Evolutionary conservation across 108 stramenopile species (phyloP), one percentile per base, ranked within the genome.

Genomic region (Skeletonema marinoi): DNA sequence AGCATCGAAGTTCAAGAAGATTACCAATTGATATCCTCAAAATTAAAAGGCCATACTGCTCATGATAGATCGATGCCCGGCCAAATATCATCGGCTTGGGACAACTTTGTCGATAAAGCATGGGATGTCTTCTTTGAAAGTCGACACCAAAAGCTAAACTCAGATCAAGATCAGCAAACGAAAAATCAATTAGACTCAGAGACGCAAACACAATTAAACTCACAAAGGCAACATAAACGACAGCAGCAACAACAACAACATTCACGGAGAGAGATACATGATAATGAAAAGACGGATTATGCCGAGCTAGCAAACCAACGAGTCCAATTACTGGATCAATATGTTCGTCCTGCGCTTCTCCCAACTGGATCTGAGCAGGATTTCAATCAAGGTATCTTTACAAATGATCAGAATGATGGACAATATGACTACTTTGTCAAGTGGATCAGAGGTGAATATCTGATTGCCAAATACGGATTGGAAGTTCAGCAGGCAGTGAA

Each of bases 371-470:
- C 48, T n/a, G 86, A 82, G 78, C 41, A 50, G 11, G 85, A 93
- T 78, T 68, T 87, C 31, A 19, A 30, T 3, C 69, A 80, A 66
- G 88, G 78, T 86, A 71, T 69, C 12, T 89, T 86, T 67, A 68
- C 85, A 50, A 16, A 62, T 70, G 60, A 61, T 16, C 35, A 48
- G 32, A 48, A 36, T 50, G 30, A 65, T 32, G 60, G 32, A 6
- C 61, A 39, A 16, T 56, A 68, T 50, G 67, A 68, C 44, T 41
- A 66, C 42, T 83, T 95, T n/a, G 58, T 92, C 66, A 88, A 87
- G 60, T 95, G 91, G 91, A 66, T 78, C 6, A 81, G 94, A 59
- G 71, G 65, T 39, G 94, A 95, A 81, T 89, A 84, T 62, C 81
- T 95, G 25, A 69, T 87, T 59, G 88, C 89, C 21, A 86, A 85